Evolutionary conservation across 495 filamentous ascomycete genomes (phyloP), one percentile per base, ranked within the genome.

Genomic region (Hypoxylon trugodes): DNA sequence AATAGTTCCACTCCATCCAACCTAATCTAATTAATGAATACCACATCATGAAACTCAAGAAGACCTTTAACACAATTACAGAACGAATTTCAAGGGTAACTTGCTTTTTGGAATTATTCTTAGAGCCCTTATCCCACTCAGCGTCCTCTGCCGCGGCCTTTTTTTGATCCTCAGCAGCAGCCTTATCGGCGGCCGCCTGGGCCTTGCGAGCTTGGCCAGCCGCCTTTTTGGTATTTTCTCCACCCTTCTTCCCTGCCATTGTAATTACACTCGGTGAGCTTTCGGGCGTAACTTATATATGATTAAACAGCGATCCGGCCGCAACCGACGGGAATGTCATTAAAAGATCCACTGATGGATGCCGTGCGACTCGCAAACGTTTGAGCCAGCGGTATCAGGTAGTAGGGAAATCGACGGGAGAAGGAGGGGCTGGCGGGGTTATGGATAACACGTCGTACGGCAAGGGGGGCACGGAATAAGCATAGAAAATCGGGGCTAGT

Each of bases 141-240:
- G 81, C 81, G 7, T 89, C 88, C 68, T 97, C 96, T 33, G 74
- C 86, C 0, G 79, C 83, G 0, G 84, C 85, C 26, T 78, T 84
- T 76, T 89, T 90, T n/a, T 84, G 75, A 15, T 90, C 81, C 47
- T 89, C 88, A 0, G 68, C 86, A 6, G 90, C 90, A 30, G 86
- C 83, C 74, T 97, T 98, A 41, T 80, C 67, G 2, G 90, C 87
- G 0, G 93, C 94, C 7, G 86, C 85, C 38, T 97, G 92, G 55
- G 95, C 93, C 81, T 98, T 98, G 79, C 92, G 82, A 54, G 94
- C 93, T 69, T 98, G 91, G 65, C 95, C 96, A 1, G 86, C 85
- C 0, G 80, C 93, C 79, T 98, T 98, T 81, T 97, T 98, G 68
- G 85, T 89, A 77, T 88, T 90, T 65, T 93, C 90, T 10, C 80